A percentile compares a stretch with the other conserved stretches of the same genome.
Conservation (phyloP, 306 rosid species). For the Quercus agrifolia region DNA sequence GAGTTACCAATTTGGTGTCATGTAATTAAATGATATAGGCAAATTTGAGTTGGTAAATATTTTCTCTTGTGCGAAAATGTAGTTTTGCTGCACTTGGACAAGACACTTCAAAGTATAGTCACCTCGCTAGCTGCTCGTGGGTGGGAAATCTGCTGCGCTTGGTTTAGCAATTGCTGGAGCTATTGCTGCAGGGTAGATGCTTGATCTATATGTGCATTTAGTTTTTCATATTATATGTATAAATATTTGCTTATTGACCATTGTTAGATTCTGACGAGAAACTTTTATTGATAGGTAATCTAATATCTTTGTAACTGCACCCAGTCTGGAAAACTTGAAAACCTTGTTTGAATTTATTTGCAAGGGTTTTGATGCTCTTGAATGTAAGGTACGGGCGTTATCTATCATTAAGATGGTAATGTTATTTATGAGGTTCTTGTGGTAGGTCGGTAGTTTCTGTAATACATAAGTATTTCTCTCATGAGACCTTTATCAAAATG, state of each 20-base stretch:
- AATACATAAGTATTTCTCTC: background rate
- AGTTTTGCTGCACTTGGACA: conserved; percentile 82
- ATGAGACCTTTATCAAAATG: background rate
- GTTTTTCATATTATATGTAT: background rate
- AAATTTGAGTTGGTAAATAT: background rate
- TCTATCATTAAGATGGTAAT: background rate
- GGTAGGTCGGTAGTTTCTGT: background rate
- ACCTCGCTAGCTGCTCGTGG: conserved; percentile 92
- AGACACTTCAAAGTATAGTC: conserved; percentile 69
- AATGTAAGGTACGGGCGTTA: conserved; percentile 63
- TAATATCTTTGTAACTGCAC: conserved; percentile 52
- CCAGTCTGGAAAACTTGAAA: conserved; percentile 87
- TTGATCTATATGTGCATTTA: background rate
- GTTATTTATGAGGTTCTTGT: background rate
- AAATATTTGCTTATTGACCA: background rate
- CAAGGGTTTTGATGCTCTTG: conserved; percentile 72
- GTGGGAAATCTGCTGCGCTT: conserved; percentile 96
- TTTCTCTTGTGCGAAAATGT: conserved; percentile 33
- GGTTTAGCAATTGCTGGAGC: conserved; percentile 96
- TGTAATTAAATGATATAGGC: background rate
- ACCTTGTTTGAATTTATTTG: conserved; percentile 87
- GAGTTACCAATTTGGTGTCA: background rate
- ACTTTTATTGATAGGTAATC: conserved; percentile 67
- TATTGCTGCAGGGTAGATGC: conserved; percentile 73
- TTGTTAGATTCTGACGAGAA: conserved; percentile 27